Conservation (phyloP, 2,329 filamentous ascomycete species). For the Colletotrichum ledebouriae region DNA sequence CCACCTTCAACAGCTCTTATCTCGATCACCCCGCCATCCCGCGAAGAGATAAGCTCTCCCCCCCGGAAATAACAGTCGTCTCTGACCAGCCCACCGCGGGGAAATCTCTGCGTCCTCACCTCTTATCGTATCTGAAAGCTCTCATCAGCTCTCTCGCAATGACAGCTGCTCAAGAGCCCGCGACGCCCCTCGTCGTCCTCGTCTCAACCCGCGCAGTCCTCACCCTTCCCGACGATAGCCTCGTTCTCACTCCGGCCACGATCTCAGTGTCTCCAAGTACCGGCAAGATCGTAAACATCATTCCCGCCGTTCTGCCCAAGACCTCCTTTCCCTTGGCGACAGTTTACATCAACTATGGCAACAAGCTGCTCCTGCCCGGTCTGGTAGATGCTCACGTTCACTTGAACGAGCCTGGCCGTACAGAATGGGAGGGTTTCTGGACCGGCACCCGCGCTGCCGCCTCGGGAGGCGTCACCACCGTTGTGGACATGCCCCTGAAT, state of each 20-base stretch:
- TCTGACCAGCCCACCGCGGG: constrained; percentile 16
- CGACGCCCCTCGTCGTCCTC: constrained; percentile 74
- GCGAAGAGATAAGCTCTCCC: constrained; percentile 33
- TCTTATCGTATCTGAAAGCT: constrained; percentile 24
- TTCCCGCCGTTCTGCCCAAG: constrained; percentile 79
- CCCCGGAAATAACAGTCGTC: constrained; percentile 11
- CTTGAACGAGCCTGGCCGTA: constrained; percentile 95
- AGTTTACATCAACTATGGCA: constrained; percentile 86
- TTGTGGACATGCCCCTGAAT: constrained; percentile 98
- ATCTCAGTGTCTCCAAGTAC: constrained; percentile 82
- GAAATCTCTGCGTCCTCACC: constrained; percentile 14
- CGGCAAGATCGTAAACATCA: constrained; percentile 86
- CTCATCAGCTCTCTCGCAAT: constrained; percentile 46
- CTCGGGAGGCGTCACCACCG: constrained; percentile 95
- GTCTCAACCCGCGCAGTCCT: constrained; percentile 88
- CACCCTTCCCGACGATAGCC: constrained; percentile 73
- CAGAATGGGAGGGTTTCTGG: constrained; percentile 98
- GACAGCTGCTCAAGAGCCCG: constrained; percentile 48
- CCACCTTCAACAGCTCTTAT: constrained; percentile 8
- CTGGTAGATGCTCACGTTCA: constrained; percentile 98
- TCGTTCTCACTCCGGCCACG: constrained; percentile 82
- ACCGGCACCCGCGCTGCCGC: constrained; percentile 94
- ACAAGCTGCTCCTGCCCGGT: constrained; percentile 87
- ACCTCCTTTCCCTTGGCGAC: constrained; percentile 79
- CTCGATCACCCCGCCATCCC: constrained; percentile 26